Evolutionary conservation across 768 basidiomycete genomes (phyloP).

Genomic region (Lactifluus subvellereus): DNA sequence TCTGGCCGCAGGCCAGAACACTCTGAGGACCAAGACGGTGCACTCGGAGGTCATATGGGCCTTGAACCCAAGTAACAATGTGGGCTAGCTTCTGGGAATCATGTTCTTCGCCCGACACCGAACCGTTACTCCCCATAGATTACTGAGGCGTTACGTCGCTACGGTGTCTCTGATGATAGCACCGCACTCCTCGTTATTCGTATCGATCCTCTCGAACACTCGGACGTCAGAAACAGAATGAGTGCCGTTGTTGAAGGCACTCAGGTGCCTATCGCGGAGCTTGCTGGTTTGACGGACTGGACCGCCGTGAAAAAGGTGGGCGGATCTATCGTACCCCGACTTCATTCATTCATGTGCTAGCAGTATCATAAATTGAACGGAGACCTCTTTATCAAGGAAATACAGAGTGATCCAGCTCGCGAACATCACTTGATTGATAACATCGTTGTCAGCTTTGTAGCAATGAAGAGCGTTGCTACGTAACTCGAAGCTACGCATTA

Average conservation of each 20-base stretch:
- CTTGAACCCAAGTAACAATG: constrained; percentile 84
- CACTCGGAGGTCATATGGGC: constrained; percentile 90
- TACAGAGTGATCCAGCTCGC: constrained; percentile 30
- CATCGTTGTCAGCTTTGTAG: constrained; percentile 72
- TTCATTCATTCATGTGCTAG: constrained; percentile 37
- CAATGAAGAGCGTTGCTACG: constrained; percentile 65
- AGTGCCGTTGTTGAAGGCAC: constrained; percentile 52
- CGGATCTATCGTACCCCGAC: background rate
- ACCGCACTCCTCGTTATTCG: constrained; percentile 67
- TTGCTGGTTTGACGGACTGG: constrained; percentile 61
- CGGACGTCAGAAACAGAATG: constrained; percentile 50
- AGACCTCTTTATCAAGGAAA: constrained; percentile 40
- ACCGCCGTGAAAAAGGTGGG: constrained; percentile 64
- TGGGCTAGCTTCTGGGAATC: constrained; percentile 30
- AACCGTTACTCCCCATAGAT: constrained; percentile 47
- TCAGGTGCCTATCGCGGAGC: constrained; percentile 41
- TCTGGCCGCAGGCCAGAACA: constrained; percentile 53
- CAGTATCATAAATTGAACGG: constrained; percentile 68
- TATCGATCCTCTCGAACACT: constrained; percentile 41
- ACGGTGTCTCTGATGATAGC: constrained; percentile 69
- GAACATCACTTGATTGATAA: constrained; percentile 48
- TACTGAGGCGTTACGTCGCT: constrained; percentile 78
- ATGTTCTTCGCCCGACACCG: background rate
- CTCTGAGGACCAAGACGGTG: constrained; percentile 74
- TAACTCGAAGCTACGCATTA: constrained; percentile 11